Conservation (phyloP, 306 rosid genomes). For the Castanospermum australe region DNA sequence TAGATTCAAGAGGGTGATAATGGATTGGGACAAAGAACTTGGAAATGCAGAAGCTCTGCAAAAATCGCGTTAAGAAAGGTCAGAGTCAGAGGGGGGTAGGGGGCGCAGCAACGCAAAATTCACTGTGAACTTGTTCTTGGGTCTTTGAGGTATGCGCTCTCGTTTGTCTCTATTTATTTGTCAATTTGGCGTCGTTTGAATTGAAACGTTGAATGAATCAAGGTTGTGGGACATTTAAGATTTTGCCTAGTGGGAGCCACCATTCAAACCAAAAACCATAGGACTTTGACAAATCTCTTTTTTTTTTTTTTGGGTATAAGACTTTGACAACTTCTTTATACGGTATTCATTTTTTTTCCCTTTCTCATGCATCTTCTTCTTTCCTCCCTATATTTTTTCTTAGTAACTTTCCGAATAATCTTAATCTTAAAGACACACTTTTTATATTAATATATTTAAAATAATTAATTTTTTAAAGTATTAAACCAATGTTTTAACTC, state of each 20-base stretch:
- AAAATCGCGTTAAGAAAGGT: constrained; percentile 54
- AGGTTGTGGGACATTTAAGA: constrained; percentile 14
- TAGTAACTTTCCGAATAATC: too few relatives aligned
- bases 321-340: constrained; percentile 1
- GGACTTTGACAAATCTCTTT: constrained; percentile 8
- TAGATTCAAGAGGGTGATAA: background rate
- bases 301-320: too few relatives aligned
- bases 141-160: background rate
- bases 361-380: background rate
- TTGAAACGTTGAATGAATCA: constrained; percentile 30
- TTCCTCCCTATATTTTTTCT: too few relatives aligned
- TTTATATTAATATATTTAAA: too few relatives aligned
- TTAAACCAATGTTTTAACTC: too few relatives aligned
- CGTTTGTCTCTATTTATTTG: background rate
- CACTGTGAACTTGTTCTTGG: constrained; percentile 12
- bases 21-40: constrained; percentile 25
- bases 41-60: constrained; percentile 7
- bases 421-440: too few relatives aligned
- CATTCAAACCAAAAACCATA: background rate
- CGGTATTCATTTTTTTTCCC: background rate
- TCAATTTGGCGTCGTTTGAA: constrained; percentile 21
- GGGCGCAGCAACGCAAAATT: background rate
- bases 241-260: constrained; percentile 1
- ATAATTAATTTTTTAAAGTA: too few relatives aligned
- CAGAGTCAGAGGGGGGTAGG: background rate